These are phyloP conservation scores for Maudiozyma saulgeensis DNA, from an alignment of 805 yeast species.

Conservation along the genomic window DNA sequence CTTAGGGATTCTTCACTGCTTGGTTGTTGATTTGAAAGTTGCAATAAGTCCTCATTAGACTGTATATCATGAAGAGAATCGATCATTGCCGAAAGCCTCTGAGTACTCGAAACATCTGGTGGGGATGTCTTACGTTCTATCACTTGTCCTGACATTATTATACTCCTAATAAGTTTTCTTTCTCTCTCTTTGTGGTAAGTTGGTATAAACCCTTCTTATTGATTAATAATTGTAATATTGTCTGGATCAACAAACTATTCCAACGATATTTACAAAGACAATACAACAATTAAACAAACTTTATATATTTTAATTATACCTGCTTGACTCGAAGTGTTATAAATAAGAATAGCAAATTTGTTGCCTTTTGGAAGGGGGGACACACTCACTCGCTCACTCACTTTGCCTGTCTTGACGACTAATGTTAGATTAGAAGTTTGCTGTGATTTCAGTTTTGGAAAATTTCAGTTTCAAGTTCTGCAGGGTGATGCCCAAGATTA, in stretches of 20 bases:
- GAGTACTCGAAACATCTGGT: slow-evolving; percentile 10
- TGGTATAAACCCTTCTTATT: no score
- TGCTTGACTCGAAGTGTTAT: no score
- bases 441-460: background rate
- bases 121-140: slow-evolving; percentile 7
- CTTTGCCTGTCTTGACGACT: background rate
- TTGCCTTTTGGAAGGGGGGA: no score
- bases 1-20: background rate
- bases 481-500: background rate
- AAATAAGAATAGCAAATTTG: no score
- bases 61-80: slow-evolving; percentile 12
- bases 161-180: background rate
- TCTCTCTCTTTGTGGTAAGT: background rate
- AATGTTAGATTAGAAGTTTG: background rate
- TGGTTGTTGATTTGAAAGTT: background rate
- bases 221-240: no score
- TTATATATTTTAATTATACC: no score
- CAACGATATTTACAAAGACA: background rate
- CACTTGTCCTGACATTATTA: background rate
- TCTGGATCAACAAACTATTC: no score
- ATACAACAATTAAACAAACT: no score
- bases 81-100: slow-evolving; percentile 24
- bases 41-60: background rate
- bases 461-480: background rate
- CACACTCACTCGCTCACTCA: no score